Percentiles rank a stretch among this genome's conserved stretches.
Evolutionary conservation across 2,329 filamentous ascomycete genomes (phyloP).

Genomic region (Calycina herbarum): DNA sequence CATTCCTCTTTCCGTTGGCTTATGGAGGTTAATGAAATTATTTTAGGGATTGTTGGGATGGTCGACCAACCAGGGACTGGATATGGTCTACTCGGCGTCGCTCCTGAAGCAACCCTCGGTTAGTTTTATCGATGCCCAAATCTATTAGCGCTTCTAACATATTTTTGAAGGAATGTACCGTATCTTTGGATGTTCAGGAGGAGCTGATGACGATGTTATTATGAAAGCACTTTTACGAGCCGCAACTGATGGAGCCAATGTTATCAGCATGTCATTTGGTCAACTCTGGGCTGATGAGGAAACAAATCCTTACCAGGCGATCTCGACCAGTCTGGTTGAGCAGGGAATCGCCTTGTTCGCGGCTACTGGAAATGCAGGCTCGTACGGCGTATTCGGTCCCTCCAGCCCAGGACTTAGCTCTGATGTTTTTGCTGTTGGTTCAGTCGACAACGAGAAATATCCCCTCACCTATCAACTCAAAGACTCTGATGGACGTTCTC

Average conservation of each 20-base stretch:
- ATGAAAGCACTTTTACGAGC: slow-evolving; percentile 29
- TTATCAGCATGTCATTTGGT: slow-evolving; percentile 31
- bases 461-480: slow-evolving; percentile 23
- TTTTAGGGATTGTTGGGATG: background rate
- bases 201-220: slow-evolving; percentile 23
- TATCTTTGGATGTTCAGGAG: slow-evolving; percentile 25
- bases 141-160: background rate
- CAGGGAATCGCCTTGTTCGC: slow-evolving; percentile 20
- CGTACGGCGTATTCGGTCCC: slow-evolving; percentile 6
- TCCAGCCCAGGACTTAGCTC: slow-evolving; percentile 16
- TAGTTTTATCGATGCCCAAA: background rate
- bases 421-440: slow-evolving; percentile 23
- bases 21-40: background rate
- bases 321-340: slow-evolving; percentile 15
- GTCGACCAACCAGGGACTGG: slow-evolving; percentile 5
- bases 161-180: slow-evolving; percentile 23
- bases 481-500: slow-evolving; percentile 17
- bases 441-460: slow-evolving; percentile 23
- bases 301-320: slow-evolving; percentile 17
- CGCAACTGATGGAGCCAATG: slow-evolving; percentile 26
- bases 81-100: slow-evolving; percentile 27
- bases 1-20: background rate
- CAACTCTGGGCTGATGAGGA: slow-evolving; percentile 10
- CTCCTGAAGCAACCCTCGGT: slow-evolving; percentile 27
- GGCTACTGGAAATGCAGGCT: slow-evolving; percentile 23